phyloP scores from a whole-genome alignment of 169 alveolate genomes.

The Eimeria maxima region DNA sequence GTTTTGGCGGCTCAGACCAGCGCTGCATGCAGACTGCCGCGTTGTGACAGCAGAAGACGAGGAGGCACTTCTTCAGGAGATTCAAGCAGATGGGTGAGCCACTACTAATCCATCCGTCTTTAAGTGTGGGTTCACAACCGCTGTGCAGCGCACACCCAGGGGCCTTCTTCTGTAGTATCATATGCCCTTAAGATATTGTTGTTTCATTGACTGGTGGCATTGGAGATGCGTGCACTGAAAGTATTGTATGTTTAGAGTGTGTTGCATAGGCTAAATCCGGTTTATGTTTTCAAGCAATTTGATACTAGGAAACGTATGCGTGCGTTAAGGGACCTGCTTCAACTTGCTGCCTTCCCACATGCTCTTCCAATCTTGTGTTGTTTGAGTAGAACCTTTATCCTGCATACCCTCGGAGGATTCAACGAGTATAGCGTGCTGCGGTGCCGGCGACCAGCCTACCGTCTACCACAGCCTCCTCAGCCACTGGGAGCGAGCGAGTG shows the following conservation, averaged over 20 bases:
- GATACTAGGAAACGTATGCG: background rate
- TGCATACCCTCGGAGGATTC: constrained; percentile 64
- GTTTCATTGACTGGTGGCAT: background rate
- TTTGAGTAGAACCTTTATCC: constrained; percentile 8
- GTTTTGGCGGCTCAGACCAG: constrained; percentile 29
- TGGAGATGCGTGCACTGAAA: background rate
- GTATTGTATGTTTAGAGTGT: background rate
- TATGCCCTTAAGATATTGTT: background rate
- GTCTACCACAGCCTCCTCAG: constrained; percentile 59
- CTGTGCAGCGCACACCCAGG: background rate
- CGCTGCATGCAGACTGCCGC: constrained; percentile 56
- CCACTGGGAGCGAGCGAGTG: constrained; percentile 47
- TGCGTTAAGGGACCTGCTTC: background rate
- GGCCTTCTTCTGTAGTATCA: background rate
- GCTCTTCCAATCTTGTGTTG: background rate
- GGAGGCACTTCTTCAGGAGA: constrained; percentile 39
- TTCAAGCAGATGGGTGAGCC: constrained; percentile 71
- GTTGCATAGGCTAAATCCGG: background rate
- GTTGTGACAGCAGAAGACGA: constrained; percentile 44
- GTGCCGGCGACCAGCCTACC: constrained; percentile 59
- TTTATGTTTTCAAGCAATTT: background rate
- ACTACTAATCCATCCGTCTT: background rate
- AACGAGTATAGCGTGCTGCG: constrained; percentile 69
- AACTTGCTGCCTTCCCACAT: background rate
- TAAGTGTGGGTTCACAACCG: background rate